Evolutionary conservation across 2,329 filamentous ascomycete genomes (phyloP), one percentile per base, ranked within the genome.

Genomic region (Penicillium sp.): DNA sequence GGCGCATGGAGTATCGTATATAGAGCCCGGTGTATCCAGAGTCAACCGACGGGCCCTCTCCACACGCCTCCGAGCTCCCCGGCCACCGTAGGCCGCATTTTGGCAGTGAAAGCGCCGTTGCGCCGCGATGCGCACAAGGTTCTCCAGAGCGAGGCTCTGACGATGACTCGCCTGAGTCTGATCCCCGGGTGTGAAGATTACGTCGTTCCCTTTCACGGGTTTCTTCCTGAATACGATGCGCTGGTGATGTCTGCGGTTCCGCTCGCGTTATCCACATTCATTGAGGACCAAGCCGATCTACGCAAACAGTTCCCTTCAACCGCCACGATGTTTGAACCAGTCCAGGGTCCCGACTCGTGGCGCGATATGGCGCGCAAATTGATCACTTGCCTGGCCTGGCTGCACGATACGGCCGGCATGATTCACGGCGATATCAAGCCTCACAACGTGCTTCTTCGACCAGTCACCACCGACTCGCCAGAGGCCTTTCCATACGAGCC

Each of bases 401-500:
- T 77, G 5, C 74, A 76, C 43, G 54, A 58, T 32, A 51, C 54
- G 3, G 62, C 66, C 2, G 62, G 65, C 4, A 62, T 76, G 4
- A 65, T 76, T 3, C 74, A 77, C 52, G 73, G 72, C 1, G 73
- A 76, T 57, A 69, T 76, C 57, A 76, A 76, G 50, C 72, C 71
- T 4, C 66, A 69, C 39, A 76, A 75, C 36, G 61, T 75, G 27
- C 61, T 75, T 1, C 60, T 76, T 2, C 62, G 59, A 3, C 55
- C 59, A 24, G 50, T 58, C 4, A 39, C 51, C n/a, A 48, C 49
- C 4, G 44, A 51, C 6, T 28, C 48, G 33, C 45, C 50, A 2
- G 37, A 41, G 9, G 52, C 45, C 5, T 70, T 73, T 33, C 60
- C 63, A 0, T 73, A 63, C 45, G 64, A 72, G 11, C 69, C 71